A percentile compares a stretch with the other conserved stretches of the same genome.
Conservation (phyloP, 257 asterid species). For the Lycium ferocissimum region DNA sequence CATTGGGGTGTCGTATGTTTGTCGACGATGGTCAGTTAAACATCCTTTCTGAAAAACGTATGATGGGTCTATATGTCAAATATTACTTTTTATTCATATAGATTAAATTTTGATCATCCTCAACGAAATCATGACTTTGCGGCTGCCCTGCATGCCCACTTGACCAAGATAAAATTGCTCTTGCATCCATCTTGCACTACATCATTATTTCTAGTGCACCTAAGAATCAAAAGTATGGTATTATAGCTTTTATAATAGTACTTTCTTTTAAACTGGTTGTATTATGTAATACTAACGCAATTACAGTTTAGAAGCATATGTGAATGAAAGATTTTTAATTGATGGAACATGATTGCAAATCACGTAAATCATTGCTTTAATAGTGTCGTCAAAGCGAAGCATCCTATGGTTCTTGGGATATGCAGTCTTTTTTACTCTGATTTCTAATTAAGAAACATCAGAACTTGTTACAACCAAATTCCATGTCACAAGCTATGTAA, state of each 20-base stretch:
- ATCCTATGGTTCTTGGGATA: slow-evolving; percentile 26
- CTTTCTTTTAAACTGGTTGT: neutral
- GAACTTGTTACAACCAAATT: slow-evolving; percentile 12
- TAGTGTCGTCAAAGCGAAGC: slow-evolving; percentile 22
- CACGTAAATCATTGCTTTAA: neutral
- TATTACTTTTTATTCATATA: neutral
- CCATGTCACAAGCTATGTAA: neutral
- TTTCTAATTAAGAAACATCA: neutral
- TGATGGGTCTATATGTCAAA: neutral
- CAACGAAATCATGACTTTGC: neutral
- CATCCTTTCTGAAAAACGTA: neutral
- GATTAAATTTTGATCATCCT: neutral
- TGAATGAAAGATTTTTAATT: neutral
- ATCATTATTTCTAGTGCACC: neutral
- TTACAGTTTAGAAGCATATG: neutral
- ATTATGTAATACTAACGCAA: slow-evolving; percentile 19
- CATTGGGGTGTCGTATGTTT: neutral
- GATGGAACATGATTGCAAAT: neutral
- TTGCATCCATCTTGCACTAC: neutral
- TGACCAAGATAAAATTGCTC: neutral
- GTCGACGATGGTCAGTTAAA: neutral
- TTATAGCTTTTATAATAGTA: neutral
- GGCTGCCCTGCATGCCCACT: neutral
- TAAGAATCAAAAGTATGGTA: neutral
- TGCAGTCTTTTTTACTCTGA: slow-evolving; percentile 25